Evolutionary conservation across 257 asterid species (phyloP), one percentile per base, ranked within the genome.

Genomic region (Scutellaria baicalensis): DNA sequence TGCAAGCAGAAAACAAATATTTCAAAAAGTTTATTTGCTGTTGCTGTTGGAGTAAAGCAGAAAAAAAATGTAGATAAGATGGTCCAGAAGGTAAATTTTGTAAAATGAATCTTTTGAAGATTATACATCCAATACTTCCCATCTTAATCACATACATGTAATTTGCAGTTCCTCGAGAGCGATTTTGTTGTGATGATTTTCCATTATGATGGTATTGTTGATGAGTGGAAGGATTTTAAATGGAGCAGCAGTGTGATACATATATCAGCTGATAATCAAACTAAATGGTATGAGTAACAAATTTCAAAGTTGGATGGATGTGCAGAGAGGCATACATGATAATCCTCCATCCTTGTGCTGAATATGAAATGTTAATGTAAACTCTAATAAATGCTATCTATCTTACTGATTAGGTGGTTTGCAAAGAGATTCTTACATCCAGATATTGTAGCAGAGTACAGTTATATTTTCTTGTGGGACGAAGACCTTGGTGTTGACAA

Each of bases 371-470:
- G 39, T 13, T 55, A 14, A 5, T 11, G 52, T 50, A 33, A 45
- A 51, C 8, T 70, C 42, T 67, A 62, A 61, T 39, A 39, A n/a
- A n/a, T n/a, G n/a, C n/a, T n/a, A n/a, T n/a, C n/a, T 12, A 23
- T 38, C 14, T 39, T 9, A 55, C 18, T 50, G 52, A 56, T 16
- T 62, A 91, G 97, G 97, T 89, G 96, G 97, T 91, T 84, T 54
- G 93, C 97, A 3, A 91, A 91, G 72, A 66, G 96, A 55, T 91
- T 91, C 69, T 65, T 87, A 40, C 95, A 89, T 81, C 96, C 96
- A 43, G 91, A 85, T 81, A 84, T 87, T 70, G 93, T 87, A 40
- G 89, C 84, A 11, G 88, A 59, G 42, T 89, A 89, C 9, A 75
- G 78, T 10, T 89, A 85, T 11, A 69, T 86, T 31, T 89, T 89